Evolutionary conservation across 805 yeast species (phyloP).

Genomic region (Sugiyamaella floridensis): DNA sequence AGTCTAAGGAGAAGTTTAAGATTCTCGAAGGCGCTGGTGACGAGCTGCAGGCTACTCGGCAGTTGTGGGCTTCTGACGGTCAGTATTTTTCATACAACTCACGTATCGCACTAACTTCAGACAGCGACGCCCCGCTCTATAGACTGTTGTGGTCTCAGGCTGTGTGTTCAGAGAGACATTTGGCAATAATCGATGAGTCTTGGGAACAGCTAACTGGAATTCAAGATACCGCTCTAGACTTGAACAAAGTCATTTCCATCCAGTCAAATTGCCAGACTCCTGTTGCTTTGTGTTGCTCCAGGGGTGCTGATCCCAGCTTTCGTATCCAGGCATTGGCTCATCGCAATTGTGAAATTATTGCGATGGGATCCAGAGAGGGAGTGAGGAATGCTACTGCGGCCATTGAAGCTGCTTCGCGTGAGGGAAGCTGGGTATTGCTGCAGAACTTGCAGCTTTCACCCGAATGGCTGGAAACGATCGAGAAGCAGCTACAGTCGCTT

Average conservation of each 20-base stretch:
- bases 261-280: constrained; percentile 27
- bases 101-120: not conserved
- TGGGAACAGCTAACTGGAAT: not conserved
- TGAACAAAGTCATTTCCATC: constrained; percentile 19
- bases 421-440: constrained; percentile 64
- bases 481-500: constrained; percentile 37
- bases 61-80: no score
- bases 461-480: constrained; percentile 53
- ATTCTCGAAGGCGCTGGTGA: not conserved
- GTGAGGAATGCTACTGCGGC: constrained; percentile 48
- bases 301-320: constrained; percentile 61
- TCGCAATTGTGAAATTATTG: constrained; percentile 34
- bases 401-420: constrained; percentile 39
- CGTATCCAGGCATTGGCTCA: constrained; percentile 43
- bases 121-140: not conserved
- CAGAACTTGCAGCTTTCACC: constrained; percentile 76
- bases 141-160: constrained; percentile 1
- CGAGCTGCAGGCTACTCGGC: not conserved
- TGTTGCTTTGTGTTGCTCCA: constrained; percentile 50
- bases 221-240: not conserved
- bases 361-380: constrained; percentile 75
- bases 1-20: not conserved
- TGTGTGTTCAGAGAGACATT: not conserved
- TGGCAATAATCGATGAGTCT: constrained; percentile 4
- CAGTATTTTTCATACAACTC: not conserved